phyloP scores from a whole-genome alignment of 139 green algal species.

The Medakamo hakoo region DNA sequence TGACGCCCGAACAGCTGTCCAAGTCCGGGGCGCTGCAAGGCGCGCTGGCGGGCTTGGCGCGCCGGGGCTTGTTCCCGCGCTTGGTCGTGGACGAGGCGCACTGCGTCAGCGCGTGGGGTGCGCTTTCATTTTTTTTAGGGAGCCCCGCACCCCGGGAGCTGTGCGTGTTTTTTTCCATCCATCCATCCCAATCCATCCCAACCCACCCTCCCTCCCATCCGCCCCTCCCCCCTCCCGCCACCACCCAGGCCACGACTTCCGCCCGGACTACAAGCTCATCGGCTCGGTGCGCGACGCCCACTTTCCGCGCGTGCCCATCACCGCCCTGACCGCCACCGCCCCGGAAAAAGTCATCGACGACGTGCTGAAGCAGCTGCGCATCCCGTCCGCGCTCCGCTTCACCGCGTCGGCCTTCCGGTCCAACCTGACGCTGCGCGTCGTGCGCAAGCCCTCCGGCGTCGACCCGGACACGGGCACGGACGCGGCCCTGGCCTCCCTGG shows the following conservation, averaged over 20 bases:
- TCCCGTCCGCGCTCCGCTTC: slow-evolving; percentile 21
- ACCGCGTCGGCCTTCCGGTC: background rate
- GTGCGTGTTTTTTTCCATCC: background rate
- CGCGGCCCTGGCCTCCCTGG: slow-evolving; percentile 14
- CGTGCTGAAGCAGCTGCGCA: slow-evolving; percentile 45
- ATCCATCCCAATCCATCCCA: background rate
- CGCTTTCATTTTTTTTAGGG: no score
- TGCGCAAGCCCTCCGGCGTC: slow-evolving; percentile 30
- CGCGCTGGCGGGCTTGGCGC: slow-evolving; percentile 11
- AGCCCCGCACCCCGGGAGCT: no score
- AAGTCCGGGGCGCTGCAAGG: slow-evolving; percentile 15
- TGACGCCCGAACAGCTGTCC: slow-evolving; percentile 64
- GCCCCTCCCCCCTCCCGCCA: background rate
- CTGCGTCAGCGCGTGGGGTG: slow-evolving; percentile 58
- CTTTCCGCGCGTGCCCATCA: slow-evolving; percentile 35
- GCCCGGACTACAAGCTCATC: slow-evolving; percentile 56
- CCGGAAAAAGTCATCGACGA: slow-evolving; percentile 51
- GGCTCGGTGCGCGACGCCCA: slow-evolving; percentile 17
- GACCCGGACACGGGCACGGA: slow-evolving; percentile 13
- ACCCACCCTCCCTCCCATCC: background rate
- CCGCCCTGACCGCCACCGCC: slow-evolving; percentile 59
- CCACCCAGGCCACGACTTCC: slow-evolving; percentile 33
- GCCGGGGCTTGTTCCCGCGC: slow-evolving; percentile 25
- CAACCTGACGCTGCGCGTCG: slow-evolving; percentile 15
- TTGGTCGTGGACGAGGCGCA: slow-evolving; percentile 66